Evolutionary conservation across 2,329 filamentous ascomycete genomes (phyloP).

Genomic region (Diaporthe eres): DNA sequence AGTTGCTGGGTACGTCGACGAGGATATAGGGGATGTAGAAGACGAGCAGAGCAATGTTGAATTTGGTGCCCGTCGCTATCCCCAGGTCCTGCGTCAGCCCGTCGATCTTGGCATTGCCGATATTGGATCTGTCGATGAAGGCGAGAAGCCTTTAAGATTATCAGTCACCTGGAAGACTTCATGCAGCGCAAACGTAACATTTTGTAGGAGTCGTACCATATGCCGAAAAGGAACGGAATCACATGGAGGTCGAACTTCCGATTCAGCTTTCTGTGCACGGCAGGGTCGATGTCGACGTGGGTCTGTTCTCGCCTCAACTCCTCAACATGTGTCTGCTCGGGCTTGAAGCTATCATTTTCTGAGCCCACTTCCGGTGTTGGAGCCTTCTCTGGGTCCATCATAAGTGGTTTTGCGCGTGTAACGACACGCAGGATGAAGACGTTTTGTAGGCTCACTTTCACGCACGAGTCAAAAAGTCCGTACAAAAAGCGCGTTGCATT

Average conservation of each 20-base stretch:
- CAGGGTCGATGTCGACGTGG: slow-evolving; percentile 39
- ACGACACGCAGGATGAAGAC: neutral
- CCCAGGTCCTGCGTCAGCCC: slow-evolving; percentile 51
- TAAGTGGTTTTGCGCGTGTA: neutral
- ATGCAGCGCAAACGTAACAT: no score
- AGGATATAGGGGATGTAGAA: slow-evolving; percentile 80
- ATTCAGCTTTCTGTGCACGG: slow-evolving; percentile 44
- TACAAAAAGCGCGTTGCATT: no score
- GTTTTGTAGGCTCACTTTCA: neutral
- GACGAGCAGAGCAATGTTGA: slow-evolving; percentile 71
- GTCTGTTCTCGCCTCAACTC: slow-evolving; percentile 27
- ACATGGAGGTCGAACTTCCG: slow-evolving; percentile 48
- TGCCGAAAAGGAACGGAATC: slow-evolving; percentile 47
- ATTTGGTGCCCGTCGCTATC: slow-evolving; percentile 68
- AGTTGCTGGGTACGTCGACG: slow-evolving; percentile 75
- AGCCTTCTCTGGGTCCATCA: slow-evolving; percentile 24
- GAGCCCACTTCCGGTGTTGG: slow-evolving; percentile 1
- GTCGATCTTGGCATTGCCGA: slow-evolving; percentile 65
- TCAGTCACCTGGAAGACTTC: neutral
- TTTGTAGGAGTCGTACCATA: slow-evolving; percentile 43
- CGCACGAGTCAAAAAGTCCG: neutral
- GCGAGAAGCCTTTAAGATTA: slow-evolving; percentile 58
- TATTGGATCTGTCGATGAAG: slow-evolving; percentile 69
- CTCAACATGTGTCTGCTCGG: slow-evolving; percentile 24
- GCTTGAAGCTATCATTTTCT: slow-evolving; percentile 7